These are phyloP conservation scores for Magnolia kwangsiensis DNA, from an alignment of 164 flowering plant species.

Conservation along the genomic window DNA sequence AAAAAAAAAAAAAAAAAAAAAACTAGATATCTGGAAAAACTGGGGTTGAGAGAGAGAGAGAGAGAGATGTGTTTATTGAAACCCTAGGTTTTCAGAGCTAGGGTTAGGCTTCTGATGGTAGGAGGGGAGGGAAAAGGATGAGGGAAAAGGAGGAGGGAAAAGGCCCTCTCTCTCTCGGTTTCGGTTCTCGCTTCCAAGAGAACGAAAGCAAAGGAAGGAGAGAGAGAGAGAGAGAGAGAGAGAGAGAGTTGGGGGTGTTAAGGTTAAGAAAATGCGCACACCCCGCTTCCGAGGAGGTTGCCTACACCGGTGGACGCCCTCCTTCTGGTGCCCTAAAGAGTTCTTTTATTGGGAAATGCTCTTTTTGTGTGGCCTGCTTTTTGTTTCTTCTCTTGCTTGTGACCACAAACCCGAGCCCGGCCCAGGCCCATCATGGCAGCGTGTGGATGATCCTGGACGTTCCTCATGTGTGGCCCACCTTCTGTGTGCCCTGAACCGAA, in stretches of 20 bases:
- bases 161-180: not conserved
- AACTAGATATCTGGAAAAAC: not conserved
- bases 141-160: not conserved
- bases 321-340: not conserved
- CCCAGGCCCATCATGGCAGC: no score
- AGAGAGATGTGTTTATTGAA: not conserved
- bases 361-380: no score
- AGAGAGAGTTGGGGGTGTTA: constrained; percentile 38
- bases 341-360: no score
- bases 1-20: not conserved
- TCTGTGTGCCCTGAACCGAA: no score
- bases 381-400: no score
- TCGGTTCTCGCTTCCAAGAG: not conserved
- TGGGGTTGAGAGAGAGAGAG: not conserved
- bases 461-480: no score
- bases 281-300: constrained; percentile 3
- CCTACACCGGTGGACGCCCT: not conserved
- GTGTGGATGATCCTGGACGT: no score
- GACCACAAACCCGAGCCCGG: no score
- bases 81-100: not conserved
- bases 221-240: constrained; percentile 1
- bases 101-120: constrained; percentile 3
- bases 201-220: not conserved
- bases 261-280: constrained; percentile 41
- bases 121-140: not conserved